phyloP scores from a whole-genome alignment of 139 green algal genomes.

The Monoraphidium neglectum region DNA sequence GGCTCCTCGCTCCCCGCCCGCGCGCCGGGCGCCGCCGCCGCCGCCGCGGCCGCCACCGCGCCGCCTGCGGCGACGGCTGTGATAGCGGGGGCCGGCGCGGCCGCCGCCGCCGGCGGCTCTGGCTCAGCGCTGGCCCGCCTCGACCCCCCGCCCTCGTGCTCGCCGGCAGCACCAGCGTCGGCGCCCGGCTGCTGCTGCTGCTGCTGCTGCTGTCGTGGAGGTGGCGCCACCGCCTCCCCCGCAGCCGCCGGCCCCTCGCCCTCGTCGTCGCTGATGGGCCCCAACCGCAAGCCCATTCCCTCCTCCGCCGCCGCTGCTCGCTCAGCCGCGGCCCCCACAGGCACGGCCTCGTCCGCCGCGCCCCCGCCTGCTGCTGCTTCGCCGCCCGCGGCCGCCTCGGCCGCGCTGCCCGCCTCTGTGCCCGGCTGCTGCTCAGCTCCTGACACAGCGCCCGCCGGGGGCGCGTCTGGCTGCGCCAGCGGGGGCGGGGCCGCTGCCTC shows the following conservation, averaged over 20 bases:
- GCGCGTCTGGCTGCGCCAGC: constrained; percentile 6
- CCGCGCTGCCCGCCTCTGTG: too few relatives aligned
- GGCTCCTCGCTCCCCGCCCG: too few relatives aligned
- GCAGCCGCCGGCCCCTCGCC: neutral
- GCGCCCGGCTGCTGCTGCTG: constrained; percentile 6
- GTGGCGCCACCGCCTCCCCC: neutral
- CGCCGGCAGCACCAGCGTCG: constrained; percentile 9
- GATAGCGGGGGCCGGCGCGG: neutral
- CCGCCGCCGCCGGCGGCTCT: neutral
- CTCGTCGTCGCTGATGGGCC: constrained; percentile 3
- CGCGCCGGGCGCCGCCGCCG: too few relatives aligned
- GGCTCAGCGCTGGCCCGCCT: neutral
- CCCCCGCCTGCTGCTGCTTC: too few relatives aligned
- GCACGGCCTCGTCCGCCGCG: too few relatives aligned
- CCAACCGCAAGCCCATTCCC: too few relatives aligned
- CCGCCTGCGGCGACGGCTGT: too few relatives aligned
- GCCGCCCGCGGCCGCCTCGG: too few relatives aligned
- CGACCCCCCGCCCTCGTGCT: neutral
- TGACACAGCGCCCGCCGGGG: constrained; percentile 2
- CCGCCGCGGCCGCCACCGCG: too few relatives aligned
- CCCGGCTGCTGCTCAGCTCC: constrained; percentile 17
- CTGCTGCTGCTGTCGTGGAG: neutral
- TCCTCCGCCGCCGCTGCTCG: too few relatives aligned
- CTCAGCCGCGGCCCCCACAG: too few relatives aligned
- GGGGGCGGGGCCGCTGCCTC: constrained; percentile 40